Base-by-base conservation (phyloP, 805 yeast genomes). In the Citeromyces matritensis region DNA sequence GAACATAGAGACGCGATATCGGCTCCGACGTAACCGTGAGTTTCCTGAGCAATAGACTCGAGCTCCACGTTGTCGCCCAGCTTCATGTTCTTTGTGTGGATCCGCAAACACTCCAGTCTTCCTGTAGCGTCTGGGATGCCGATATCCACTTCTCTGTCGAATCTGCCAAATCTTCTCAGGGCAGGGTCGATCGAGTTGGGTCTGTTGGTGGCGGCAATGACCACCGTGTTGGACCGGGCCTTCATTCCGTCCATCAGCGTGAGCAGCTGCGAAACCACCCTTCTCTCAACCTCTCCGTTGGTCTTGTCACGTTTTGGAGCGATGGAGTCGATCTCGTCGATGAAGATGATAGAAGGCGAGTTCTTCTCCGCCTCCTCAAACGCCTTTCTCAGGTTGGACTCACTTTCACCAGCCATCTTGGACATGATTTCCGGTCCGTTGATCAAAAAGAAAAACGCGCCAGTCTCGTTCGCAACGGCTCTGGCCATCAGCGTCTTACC, bases 361-460 rank as follows among this genome's bases (percentile, higher is more conserved):
- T 91, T 88, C 63, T 91, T 91, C 62, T 91, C 98, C 35, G 98
- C 98, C 62, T 91, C 98, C 62, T 91, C 98, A 47, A 91, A 91
- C 2, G 98, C 98, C 60, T 86, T 86, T 65, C 98, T 76, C 56
- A 91, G 66, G 50, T 91, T 91, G 24, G 94, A 81, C 63, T 91
- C 98, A 11, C 95, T 82, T 62, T 91, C 98, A 65, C 98, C 98
- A 32, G 98, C 98, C 98, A 91, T 91, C 63, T 91, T 91, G 34
- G 97, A 86, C 98, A 91, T 91, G 50, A 91, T 94, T 60, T 91
- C 98, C 7, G 98, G 98, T 58, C 98, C 98, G 53, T 91, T 91
- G 57, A 91, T 91, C 47, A 91, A 70, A 57, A 91, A 91, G 72
- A 91, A 91, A 56, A 91, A 91, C 2, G 98, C 98, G 51, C 98